Percentiles rank a stretch among this genome's conserved stretches.
Conservation (phyloP, 495 filamentous ascomycete species). For the Evernia prunastri region DNA sequence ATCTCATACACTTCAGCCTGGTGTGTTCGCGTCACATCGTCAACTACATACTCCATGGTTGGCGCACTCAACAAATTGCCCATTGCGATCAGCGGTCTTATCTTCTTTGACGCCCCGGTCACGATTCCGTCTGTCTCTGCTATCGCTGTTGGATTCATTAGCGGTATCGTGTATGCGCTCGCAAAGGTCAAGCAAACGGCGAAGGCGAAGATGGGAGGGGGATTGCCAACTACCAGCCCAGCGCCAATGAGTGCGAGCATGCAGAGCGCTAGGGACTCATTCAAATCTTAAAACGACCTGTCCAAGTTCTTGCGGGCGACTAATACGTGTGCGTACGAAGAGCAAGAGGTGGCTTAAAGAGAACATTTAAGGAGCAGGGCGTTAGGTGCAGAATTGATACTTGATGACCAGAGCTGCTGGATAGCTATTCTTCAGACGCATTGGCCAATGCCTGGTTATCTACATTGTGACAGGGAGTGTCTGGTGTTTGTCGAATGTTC, state of each 20-base stretch:
- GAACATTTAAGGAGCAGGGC: constrained; percentile 9
- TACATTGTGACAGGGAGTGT: background rate
- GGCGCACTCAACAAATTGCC: constrained; percentile 97
- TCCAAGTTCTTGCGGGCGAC: background rate
- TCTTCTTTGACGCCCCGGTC: constrained; percentile 93
- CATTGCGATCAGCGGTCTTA: constrained; percentile 78
- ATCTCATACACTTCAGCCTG: constrained; percentile 98
- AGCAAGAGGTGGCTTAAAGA: background rate
- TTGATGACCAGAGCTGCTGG: constrained; percentile 13
- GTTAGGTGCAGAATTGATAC: constrained; percentile 8
- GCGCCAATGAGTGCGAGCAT: constrained; percentile 81
- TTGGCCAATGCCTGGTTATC: constrained; percentile 8
- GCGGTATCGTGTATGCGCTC: constrained; percentile 85
- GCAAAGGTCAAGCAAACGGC: constrained; percentile 79
- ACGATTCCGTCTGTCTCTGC: constrained; percentile 89
- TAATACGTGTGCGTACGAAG: background rate
- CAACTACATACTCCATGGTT: constrained; percentile 97
- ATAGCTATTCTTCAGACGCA: constrained; percentile 11
- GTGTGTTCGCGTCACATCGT: constrained; percentile 95
- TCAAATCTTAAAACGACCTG: constrained; percentile 43
- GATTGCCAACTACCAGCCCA: constrained; percentile 61
- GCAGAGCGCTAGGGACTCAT: constrained; percentile 83
- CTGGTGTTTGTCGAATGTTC: background rate
- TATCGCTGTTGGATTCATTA: constrained; percentile 82
- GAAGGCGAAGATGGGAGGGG: constrained; percentile 47